Conservation (phyloP, 768 basidiomycete genomes). For the Leucosporidium scottii region DNA sequence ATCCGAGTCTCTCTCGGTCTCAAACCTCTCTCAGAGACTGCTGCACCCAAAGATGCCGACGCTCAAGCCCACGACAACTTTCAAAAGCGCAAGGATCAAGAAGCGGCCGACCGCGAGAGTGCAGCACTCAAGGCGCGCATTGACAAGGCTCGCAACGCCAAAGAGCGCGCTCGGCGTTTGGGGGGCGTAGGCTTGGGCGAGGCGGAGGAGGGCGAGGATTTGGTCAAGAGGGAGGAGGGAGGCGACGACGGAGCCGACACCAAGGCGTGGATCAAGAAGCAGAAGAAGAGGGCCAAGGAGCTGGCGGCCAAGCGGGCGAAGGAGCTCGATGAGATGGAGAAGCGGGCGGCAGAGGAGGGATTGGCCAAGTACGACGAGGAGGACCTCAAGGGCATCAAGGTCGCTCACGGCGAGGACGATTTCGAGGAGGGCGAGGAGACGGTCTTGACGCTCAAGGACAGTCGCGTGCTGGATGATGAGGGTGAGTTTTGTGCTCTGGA, state of each 20-base stretch:
- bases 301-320: constrained; percentile 52
- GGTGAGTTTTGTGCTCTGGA: constrained; percentile 47
- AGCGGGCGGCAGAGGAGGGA: constrained; percentile 61
- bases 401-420: constrained; percentile 86
- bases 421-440: constrained; percentile 89
- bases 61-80: constrained; percentile 83
- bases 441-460: constrained; percentile 95
- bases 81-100: constrained; percentile 60
- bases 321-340: constrained; percentile 61
- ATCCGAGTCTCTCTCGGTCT: constrained; percentile 89
- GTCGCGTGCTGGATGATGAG: constrained; percentile 88
- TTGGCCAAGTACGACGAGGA: constrained; percentile 29
- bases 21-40: constrained; percentile 81
- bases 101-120: constrained; percentile 62
- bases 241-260: constrained; percentile 53
- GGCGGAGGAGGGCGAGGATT: constrained; percentile 51
- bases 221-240: constrained; percentile 17
- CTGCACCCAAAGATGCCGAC: constrained; percentile 47
- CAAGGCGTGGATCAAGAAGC: constrained; percentile 81
- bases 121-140: constrained; percentile 68
- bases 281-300: constrained; percentile 84
- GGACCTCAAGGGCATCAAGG: constrained; percentile 89
- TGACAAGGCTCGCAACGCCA: constrained; percentile 88
- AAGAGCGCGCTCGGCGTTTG: constrained; percentile 84
- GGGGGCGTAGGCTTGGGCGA: constrained; percentile 89